Evolutionary conservation across 495 filamentous ascomycete genomes (phyloP).

Genomic region (Penicillium angulare): DNA sequence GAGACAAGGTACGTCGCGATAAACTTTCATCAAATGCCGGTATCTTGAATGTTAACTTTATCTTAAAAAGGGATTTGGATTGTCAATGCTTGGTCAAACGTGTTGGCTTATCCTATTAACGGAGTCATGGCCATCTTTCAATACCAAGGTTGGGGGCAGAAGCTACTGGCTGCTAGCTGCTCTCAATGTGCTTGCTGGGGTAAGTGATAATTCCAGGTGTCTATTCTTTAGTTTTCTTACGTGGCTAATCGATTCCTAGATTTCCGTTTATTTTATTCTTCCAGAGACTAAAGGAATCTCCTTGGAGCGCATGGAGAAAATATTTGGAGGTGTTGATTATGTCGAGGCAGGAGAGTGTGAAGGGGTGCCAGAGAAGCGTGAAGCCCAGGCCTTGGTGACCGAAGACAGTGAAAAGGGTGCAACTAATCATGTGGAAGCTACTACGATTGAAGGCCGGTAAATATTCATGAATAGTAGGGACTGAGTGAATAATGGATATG

Average conservation of each 20-base stretch:
- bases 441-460: neutral
- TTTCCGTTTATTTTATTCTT: slow-evolving; percentile 35
- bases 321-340: slow-evolving; percentile 36
- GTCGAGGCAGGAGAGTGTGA: slow-evolving; percentile 32
- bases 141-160: slow-evolving; percentile 27
- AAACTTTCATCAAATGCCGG: neutral
- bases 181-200: slow-evolving; percentile 33
- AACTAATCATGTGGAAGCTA: neutral
- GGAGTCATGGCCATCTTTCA: slow-evolving; percentile 37
- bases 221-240: neutral
- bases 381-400: slow-evolving; percentile 16
- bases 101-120: slow-evolving; percentile 33
- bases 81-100: slow-evolving; percentile 35
- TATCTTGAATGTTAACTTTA: neutral
- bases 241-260: slow-evolving; percentile 9
- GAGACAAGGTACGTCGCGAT: slow-evolving; percentile 27
- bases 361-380: slow-evolving; percentile 13
- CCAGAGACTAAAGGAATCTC: slow-evolving; percentile 25
- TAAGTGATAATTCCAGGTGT: slow-evolving; percentile 8
- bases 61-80: slow-evolving; percentile 19
- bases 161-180: slow-evolving; percentile 37
- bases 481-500: too few relatives aligned
- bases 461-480: too few relatives aligned
- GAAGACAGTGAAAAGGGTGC: slow-evolving; percentile 6
- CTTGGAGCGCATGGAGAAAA: slow-evolving; percentile 37